These are phyloP conservation scores for Aspergillus hiratsukae DNA, from an alignment of 2,329 filamentous ascomycete species.

Conservation along the genomic window DNA sequence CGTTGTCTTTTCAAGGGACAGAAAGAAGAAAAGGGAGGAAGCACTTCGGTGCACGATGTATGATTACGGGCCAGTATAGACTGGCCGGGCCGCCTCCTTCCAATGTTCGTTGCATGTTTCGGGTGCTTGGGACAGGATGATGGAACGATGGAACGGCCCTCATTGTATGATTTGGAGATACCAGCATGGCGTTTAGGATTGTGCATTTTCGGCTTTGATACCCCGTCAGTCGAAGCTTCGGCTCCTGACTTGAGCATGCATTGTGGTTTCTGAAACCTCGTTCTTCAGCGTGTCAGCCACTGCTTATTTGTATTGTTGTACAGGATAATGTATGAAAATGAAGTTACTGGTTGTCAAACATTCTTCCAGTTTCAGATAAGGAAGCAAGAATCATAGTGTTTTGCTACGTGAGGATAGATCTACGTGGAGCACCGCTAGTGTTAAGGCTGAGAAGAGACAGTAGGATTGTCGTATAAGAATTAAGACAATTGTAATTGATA, in stretches of 20 bases:
- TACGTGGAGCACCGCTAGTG: neutral
- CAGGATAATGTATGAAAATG: neutral
- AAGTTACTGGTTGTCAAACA: neutral
- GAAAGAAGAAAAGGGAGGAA: neutral
- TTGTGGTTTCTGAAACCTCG: neutral
- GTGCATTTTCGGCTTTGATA: slow-evolving; percentile 14
- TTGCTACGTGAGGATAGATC: neutral
- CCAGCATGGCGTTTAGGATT: slow-evolving; percentile 2
- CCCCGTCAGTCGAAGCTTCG: slow-evolving; percentile 19
- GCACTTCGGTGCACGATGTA: neutral
- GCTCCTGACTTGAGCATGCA: slow-evolving; percentile 15
- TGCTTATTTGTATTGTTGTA: neutral
- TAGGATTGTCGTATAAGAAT: neutral
- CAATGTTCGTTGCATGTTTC: neutral
- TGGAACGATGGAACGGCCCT: neutral
- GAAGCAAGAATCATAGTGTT: neutral
- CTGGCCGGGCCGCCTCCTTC: neutral
- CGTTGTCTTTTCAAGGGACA: neutral
- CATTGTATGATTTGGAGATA: neutral
- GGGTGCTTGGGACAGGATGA: neutral
- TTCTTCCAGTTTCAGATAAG: neutral
- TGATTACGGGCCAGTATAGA: neutral
- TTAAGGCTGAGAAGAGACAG: neutral
- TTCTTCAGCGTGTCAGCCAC: neutral
- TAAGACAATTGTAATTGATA: neutral